Conservation (phyloP, 1,139 yeast species). For the Yamadazyma mexicana region DNA sequence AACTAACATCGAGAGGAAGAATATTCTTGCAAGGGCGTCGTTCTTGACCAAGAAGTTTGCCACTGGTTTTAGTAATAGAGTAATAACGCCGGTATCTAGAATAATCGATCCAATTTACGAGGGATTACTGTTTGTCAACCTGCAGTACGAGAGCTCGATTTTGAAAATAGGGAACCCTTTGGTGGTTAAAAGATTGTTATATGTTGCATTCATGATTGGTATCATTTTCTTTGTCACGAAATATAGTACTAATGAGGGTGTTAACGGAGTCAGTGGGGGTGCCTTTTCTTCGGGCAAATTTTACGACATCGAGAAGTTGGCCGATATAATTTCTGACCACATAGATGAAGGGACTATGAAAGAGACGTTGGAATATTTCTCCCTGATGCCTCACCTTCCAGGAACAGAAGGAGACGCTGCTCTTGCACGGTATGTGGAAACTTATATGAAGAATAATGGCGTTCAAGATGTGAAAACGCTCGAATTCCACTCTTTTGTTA, state of each 20-base stretch:
- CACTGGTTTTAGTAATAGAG: slow-evolving; percentile 38
- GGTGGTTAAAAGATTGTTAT: slow-evolving; percentile 73
- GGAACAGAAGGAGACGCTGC: slow-evolving; percentile 86
- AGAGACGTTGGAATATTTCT: slow-evolving; percentile 70
- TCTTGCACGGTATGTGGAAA: slow-evolving; percentile 62
- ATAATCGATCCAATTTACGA: slow-evolving; percentile 71
- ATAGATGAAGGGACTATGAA: slow-evolving; percentile 62
- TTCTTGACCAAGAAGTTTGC: slow-evolving; percentile 33
- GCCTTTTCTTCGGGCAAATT: slow-evolving; percentile 58
- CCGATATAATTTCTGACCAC: slow-evolving; percentile 46
- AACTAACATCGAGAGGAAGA: slow-evolving; percentile 16
- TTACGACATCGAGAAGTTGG: slow-evolving; percentile 55
- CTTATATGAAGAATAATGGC: slow-evolving; percentile 58
- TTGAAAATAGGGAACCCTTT: slow-evolving; percentile 80
- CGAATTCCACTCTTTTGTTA: slow-evolving; percentile 55
- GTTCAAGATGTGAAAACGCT: slow-evolving; percentile 50
- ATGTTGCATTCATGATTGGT: slow-evolving; percentile 61
- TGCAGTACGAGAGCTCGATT: slow-evolving; percentile 56
- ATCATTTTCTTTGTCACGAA: slow-evolving; percentile 59
- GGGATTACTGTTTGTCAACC: slow-evolving; percentile 45
- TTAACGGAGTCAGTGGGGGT: slow-evolving; percentile 42
- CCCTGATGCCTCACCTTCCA: slow-evolving; percentile 82
- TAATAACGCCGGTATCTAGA: slow-evolving; percentile 54
- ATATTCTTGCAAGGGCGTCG: slow-evolving; percentile 31
- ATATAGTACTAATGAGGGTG: slow-evolving; percentile 51